Evolutionary conservation across 2,329 filamentous ascomycete species (phyloP).

Genomic region (Alternaria rosae): DNA sequence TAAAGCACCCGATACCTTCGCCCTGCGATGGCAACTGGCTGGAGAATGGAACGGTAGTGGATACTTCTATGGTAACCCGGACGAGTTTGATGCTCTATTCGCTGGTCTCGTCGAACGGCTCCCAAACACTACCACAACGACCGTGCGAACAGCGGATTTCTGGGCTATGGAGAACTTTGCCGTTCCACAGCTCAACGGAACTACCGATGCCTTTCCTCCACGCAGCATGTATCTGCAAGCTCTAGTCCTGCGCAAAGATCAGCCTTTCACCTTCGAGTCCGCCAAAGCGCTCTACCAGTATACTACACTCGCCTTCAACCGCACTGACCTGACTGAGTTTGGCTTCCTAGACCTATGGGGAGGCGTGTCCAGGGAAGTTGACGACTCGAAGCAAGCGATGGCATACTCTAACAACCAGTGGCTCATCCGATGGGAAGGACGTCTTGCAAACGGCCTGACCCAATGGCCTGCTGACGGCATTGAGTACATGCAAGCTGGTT

Average conservation of each 20-base stretch:
- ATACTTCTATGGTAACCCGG: slow-evolving; percentile 25
- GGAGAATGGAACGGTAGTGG: slow-evolving; percentile 20
- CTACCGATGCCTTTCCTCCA: slow-evolving; percentile 16
- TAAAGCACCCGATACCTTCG: slow-evolving; percentile 24
- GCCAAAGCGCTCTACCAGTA: slow-evolving; percentile 19
- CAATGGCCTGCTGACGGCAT: slow-evolving; percentile 26
- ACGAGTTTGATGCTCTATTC: slow-evolving; percentile 21
- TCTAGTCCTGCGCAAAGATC: slow-evolving; percentile 17
- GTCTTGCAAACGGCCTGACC: slow-evolving; percentile 7
- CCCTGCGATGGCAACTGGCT: slow-evolving; percentile 25
- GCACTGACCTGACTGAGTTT: slow-evolving; percentile 22
- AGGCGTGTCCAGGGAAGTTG: slow-evolving; percentile 20
- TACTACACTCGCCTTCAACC: slow-evolving; percentile 19
- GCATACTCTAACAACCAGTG: slow-evolving; percentile 30
- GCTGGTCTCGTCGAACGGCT: slow-evolving; percentile 19
- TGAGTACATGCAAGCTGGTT: slow-evolving; percentile 25
- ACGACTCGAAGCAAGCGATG: slow-evolving; percentile 22
- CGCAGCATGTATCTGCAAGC: slow-evolving; percentile 26
- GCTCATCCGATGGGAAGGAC: slow-evolving; percentile 31
- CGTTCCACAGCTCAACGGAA: slow-evolving; percentile 14
- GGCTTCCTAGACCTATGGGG: slow-evolving; percentile 32
- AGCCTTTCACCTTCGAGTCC: slow-evolving; percentile 18
- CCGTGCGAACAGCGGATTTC: slow-evolving; percentile 14
- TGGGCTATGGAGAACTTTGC: slow-evolving; percentile 23
- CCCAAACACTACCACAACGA: slow-evolving; percentile 18